These are phyloP conservation scores for Leccinum boreale DNA, from an alignment of 768 basidiomycete species.

Conservation along the genomic window DNA sequence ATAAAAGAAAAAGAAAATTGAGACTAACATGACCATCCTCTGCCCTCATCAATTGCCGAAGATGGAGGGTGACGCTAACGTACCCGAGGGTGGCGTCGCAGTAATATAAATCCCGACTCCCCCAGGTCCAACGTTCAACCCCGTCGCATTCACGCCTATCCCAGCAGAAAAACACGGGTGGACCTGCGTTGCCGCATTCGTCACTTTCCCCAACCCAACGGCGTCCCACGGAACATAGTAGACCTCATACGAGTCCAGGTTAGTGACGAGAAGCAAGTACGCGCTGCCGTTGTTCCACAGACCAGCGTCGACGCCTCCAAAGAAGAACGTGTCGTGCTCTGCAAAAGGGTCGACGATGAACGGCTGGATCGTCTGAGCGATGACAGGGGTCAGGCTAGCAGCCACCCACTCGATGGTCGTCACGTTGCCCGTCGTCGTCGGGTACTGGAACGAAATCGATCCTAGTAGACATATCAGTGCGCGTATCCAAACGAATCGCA, in stretches of 20 bases:
- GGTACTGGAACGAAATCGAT: slow-evolving; percentile 28
- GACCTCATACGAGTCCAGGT: not conserved
- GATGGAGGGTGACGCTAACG: not conserved
- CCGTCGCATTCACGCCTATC: slow-evolving; percentile 19
- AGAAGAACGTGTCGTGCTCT: slow-evolving; percentile 5
- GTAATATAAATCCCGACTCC: slow-evolving; percentile 23
- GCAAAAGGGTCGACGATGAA: slow-evolving; percentile 18
- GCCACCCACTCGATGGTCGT: slow-evolving; percentile 26
- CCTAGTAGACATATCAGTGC: slow-evolving; percentile 13
- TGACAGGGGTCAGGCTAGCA: not conserved
- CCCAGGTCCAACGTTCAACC: slow-evolving; percentile 14
- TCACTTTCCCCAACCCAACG: slow-evolving; percentile 15
- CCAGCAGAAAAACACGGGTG: slow-evolving; percentile 9
- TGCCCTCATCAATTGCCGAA: not conserved
- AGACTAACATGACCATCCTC: no score
- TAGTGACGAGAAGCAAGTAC: slow-evolving; percentile 22
- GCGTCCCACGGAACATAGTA: slow-evolving; percentile 17
- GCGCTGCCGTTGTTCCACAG: slow-evolving; percentile 22
- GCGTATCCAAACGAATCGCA: not conserved
- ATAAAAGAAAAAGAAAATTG: no score
- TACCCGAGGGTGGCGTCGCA: slow-evolving; percentile 2
- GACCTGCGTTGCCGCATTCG: slow-evolving; percentile 18
- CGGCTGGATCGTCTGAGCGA: slow-evolving; percentile 12
- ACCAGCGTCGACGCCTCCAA: slow-evolving; percentile 22
- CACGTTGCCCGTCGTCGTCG: slow-evolving; percentile 18